Evolutionary conservation across 768 basidiomycete species (phyloP).

Genomic region (Leccinum boreale): DNA sequence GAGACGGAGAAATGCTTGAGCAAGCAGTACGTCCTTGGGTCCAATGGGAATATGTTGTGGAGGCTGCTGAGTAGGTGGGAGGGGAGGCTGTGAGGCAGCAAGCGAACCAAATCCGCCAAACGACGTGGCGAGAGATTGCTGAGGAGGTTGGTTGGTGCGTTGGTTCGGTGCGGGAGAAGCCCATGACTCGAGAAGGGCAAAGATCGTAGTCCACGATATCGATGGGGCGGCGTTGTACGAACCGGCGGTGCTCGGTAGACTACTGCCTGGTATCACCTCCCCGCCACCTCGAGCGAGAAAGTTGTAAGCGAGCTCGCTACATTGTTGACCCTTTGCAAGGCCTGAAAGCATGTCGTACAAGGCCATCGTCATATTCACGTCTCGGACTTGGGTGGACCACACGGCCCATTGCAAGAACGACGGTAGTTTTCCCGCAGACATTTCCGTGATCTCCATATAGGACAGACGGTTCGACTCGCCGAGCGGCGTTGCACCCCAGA

Average conservation of each 20-base stretch:
- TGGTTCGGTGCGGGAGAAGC: constrained; percentile 48
- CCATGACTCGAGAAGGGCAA: constrained; percentile 75
- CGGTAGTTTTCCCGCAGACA: constrained; percentile 59
- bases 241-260: constrained; percentile 36
- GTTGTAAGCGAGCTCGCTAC: constrained; percentile 85
- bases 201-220: constrained; percentile 77
- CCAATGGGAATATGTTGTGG: constrained; percentile 45
- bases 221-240: constrained; percentile 47
- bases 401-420: constrained; percentile 89
- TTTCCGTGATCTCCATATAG: constrained; percentile 60
- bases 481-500: constrained; percentile 70
- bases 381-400: constrained; percentile 76
- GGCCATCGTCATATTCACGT: constrained; percentile 70
- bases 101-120: constrained; percentile 32
- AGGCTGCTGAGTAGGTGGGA: constrained; percentile 36
- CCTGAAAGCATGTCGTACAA: constrained; percentile 89
- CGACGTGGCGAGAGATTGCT: constrained; percentile 36
- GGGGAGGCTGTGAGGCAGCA: constrained; percentile 25
- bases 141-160: constrained; percentile 42
- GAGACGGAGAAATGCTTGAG: constrained; percentile 77
- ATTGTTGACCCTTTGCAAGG: constrained; percentile 77
- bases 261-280: constrained; percentile 62
- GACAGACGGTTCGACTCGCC: constrained; percentile 39
- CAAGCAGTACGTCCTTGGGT: constrained; percentile 73
- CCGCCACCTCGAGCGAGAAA: constrained; percentile 78